These are phyloP conservation scores for Exophiala lecanii-corni DNA, from an alignment of 2,329 filamentous ascomycete species.

Conservation along the genomic window DNA sequence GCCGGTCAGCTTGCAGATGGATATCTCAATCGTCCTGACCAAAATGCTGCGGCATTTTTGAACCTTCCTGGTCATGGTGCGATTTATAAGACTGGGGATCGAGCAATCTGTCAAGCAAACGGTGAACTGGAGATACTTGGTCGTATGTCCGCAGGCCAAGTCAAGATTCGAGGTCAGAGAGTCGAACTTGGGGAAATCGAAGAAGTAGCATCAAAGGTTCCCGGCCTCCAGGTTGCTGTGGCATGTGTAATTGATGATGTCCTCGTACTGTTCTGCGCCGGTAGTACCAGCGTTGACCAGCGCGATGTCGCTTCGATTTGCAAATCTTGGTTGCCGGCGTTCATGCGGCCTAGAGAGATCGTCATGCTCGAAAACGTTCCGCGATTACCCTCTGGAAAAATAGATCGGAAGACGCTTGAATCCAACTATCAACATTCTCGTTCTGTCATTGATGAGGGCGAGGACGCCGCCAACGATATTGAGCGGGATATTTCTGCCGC, in stretches of 20 bases:
- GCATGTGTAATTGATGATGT: conserved; percentile 63
- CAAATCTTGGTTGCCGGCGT: conserved; percentile 69
- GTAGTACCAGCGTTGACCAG: conserved; percentile 41
- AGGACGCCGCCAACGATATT: conserved; percentile 13
- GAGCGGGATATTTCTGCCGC: conserved; percentile 36
- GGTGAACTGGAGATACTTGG: conserved; percentile 79
- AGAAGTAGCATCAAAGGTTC: conserved; percentile 59
- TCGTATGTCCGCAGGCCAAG: conserved; percentile 72
- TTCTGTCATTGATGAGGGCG: background rate
- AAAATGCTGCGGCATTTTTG: conserved; percentile 69
- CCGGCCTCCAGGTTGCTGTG: conserved; percentile 60
- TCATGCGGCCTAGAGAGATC: conserved; percentile 77
- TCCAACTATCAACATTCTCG: conserved; percentile 19
- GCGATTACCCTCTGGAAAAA: conserved; percentile 75
- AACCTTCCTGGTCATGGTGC: conserved; percentile 58
- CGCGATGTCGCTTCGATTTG: conserved; percentile 56
- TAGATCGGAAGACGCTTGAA: conserved; percentile 64
- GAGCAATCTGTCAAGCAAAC: conserved; percentile 61
- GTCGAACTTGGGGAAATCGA: conserved; percentile 77
- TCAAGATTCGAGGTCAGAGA: conserved; percentile 80
- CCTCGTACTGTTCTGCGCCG: conserved; percentile 70
- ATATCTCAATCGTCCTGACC: conserved; percentile 75
- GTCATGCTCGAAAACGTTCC: conserved; percentile 59
- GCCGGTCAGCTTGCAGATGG: conserved; percentile 78
- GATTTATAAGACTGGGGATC: conserved; percentile 82